Evolutionary conservation across 495 filamentous ascomycete species (phyloP), one percentile per base, ranked within the genome.

Genomic region (Opeltia flavorubescens): DNA sequence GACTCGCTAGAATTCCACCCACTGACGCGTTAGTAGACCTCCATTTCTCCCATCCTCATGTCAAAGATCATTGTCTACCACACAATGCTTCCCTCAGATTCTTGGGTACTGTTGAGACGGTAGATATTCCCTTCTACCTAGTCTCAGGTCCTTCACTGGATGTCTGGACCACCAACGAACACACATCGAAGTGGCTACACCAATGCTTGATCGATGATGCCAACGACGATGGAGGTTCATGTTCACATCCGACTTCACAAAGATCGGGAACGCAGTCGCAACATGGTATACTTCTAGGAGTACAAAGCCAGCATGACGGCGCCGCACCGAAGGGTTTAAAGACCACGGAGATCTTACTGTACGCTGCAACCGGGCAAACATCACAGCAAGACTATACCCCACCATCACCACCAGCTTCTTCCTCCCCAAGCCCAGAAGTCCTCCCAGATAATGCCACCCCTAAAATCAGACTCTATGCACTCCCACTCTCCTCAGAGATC

Each of bases 291-390:
- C 44, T 58, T 20, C n/a, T 58, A 4, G 28, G 44, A 13, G 48
- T 55, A 11, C 25, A 52, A n/a, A 25, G 45, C 31, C 44, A 33
- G 2, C 18, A 12, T n/a, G 38, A 41, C 28, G 43, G 31, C 4
- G 9, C 20, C 26, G 26, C 13, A 9, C 24, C 23, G 9, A 29
- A 56, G 7, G 52, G 46, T 5, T 48, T 61, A 9, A 44, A 52
- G 12, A 59, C 68, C 3, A 72, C 76, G 9, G 75, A 79, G 46
- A 48, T 81, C 6, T 55, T 81, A 20, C 59, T 81, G 21, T 78
- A 79, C 44, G 75, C 50, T 13, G 54, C 36, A 57, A 51, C 7
- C 35, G 54, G 29, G 31, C 9, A 28, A 27, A 3, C 27, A 39
- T 18, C 44, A 30, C 23, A 52, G 26, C 7, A 41, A 24, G 2